These are phyloP conservation scores for Jacaranda mimosifolia DNA, from an alignment of 257 asterid genomes.

Conservation along the genomic window DNA sequence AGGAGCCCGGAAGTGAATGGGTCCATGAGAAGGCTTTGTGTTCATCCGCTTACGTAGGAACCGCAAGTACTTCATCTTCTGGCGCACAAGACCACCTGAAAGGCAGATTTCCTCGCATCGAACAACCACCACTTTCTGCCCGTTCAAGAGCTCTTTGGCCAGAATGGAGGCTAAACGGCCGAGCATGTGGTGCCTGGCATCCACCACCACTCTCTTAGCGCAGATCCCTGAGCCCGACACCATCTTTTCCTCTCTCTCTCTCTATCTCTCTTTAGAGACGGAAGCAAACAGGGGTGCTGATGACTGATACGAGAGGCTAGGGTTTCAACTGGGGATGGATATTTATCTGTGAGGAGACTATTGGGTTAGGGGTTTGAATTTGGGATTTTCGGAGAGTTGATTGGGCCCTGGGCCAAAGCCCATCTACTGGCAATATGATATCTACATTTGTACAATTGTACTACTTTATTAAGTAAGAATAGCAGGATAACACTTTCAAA, in stretches of 20 bases:
- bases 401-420: not conserved
- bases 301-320: slow-evolving; percentile 24
- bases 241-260: slow-evolving; percentile 34
- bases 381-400: not conserved
- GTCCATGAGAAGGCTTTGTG: slow-evolving; percentile 61
- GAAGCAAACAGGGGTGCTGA: not conserved
- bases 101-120: slow-evolving; percentile 62
- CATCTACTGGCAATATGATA: no score
- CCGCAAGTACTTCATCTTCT: slow-evolving; percentile 58
- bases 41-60: slow-evolving; percentile 63
- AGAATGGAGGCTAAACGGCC: slow-evolving; percentile 54
- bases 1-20: slow-evolving; percentile 66
- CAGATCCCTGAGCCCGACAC: slow-evolving; percentile 65
- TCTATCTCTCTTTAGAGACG: slow-evolving; percentile 32
- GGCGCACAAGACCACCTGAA: slow-evolving; percentile 65
- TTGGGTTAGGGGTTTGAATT: not conserved
- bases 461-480: no score
- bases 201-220: slow-evolving; percentile 54
- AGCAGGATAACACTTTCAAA: no score
- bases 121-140: slow-evolving; percentile 53
- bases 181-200: slow-evolving; percentile 62
- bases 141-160: slow-evolving; percentile 61
- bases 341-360: no score
- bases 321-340: slow-evolving; percentile 33
- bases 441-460: no score